Conservation (phyloP, 371 early-diverging fungal species). For the Enterocytospora artemiae region DNA sequence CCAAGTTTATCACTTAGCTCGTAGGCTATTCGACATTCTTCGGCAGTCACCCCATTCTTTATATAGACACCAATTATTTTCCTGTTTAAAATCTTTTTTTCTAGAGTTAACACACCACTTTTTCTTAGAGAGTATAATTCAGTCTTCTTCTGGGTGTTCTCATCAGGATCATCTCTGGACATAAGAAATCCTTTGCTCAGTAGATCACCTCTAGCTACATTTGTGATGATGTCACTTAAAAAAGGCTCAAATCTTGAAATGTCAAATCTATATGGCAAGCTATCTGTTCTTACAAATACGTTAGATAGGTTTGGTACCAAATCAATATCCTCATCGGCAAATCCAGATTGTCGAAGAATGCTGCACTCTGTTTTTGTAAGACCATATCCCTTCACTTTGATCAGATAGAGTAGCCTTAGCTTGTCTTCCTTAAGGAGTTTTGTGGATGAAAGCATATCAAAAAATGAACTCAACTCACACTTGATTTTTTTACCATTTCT, state of each 20-base stretch:
- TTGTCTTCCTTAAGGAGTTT: constrained; percentile 45
- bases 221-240: constrained; percentile 37
- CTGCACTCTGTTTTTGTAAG: constrained; percentile 32
- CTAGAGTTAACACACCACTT: background rate
- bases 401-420: constrained; percentile 45
- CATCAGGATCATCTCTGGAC: background rate
- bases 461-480: constrained; percentile 27
- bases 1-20: constrained; percentile 41
- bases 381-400: constrained; percentile 21
- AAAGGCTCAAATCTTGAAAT: constrained; percentile 53
- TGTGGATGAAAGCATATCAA: constrained; percentile 29
- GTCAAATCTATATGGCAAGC: constrained; percentile 32
- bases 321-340: constrained; percentile 35
- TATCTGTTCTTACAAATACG: constrained; percentile 3
- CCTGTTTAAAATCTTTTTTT: constrained; percentile 11
- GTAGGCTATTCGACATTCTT: constrained; percentile 49
- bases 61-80: constrained; percentile 16
- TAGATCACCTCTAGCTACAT: constrained; percentile 17
- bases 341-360: constrained; percentile 19
- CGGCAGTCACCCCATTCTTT: constrained; percentile 30
- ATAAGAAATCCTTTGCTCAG: background rate
- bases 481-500: constrained; percentile 37
- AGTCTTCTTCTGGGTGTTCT: background rate
- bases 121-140: constrained; percentile 6
- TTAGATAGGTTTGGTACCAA: constrained; percentile 11